phyloP scores from a whole-genome alignment of 768 basidiomycete species.

The Leccinum longicurvipes region DNA sequence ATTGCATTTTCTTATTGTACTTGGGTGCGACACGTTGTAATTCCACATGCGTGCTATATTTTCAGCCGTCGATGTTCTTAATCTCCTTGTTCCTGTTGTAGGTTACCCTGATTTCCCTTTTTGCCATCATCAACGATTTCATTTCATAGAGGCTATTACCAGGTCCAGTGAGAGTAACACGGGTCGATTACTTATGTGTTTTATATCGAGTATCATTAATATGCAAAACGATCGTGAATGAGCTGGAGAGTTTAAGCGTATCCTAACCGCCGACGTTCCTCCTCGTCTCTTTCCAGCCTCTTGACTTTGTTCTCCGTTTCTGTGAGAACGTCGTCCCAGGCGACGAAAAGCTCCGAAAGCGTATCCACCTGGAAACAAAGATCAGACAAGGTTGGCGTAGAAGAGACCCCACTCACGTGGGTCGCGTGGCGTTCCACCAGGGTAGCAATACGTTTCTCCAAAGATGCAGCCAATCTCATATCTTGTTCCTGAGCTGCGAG shows the following conservation, averaged over 20 bases:
- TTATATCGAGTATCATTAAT: conserved; percentile 16
- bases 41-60: conserved; percentile 10
- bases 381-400: background rate
- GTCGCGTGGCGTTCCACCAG: conserved; percentile 70
- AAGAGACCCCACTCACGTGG: conserved; percentile 45
- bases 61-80: conserved; percentile 13
- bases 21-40: conserved; percentile 21
- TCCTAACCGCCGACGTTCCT: conserved; percentile 60
- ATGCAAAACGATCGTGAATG: conserved; percentile 2
- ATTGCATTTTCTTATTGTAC: conserved; percentile 18
- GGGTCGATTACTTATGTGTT: conserved; percentile 17
- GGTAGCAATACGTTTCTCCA: conserved; percentile 63
- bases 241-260: conserved; percentile 38
- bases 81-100: conserved; percentile 18
- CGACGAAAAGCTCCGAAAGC: conserved; percentile 79
- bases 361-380: conserved; percentile 60
- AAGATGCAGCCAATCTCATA: conserved; percentile 45
- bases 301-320: conserved; percentile 59
- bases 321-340: conserved; percentile 77
- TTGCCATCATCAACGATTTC: conserved; percentile 4
- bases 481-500: conserved; percentile 60
- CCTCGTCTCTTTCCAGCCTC: conserved; percentile 57
- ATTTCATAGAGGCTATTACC: conserved; percentile 5
- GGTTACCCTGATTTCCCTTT: conserved; percentile 13
- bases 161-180: conserved; percentile 15